These are phyloP conservation scores for Miscanthus lutarioriparius DNA, from an alignment of 176 grass and related monocot genomes.

Conservation along the genomic window DNA sequence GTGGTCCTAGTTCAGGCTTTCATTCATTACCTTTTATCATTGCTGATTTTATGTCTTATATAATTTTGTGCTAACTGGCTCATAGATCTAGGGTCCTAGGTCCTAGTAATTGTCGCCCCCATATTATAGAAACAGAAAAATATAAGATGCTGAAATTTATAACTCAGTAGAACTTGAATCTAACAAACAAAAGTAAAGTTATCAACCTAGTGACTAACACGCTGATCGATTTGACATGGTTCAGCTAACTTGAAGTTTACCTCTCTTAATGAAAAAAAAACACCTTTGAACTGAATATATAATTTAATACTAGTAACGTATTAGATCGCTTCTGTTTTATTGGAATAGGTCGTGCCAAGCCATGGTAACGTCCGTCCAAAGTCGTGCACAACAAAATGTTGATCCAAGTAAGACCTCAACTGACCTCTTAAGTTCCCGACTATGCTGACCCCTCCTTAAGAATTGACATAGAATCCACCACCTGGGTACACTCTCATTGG, in stretches of 20 bases:
- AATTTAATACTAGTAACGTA: slow-evolving; percentile 34
- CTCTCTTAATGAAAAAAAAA: slow-evolving; percentile 27
- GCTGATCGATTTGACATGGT: background rate
- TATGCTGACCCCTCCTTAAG: slow-evolving; percentile 13
- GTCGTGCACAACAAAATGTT: slow-evolving; percentile 30
- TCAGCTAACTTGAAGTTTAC: slow-evolving; percentile 15
- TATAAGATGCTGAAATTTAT: background rate
- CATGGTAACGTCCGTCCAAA: slow-evolving; percentile 42
- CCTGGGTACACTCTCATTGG: background rate
- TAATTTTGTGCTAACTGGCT: slow-evolving; percentile 29
- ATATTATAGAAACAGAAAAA: slow-evolving; percentile 23
- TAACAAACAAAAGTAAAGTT: background rate
- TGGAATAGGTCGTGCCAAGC: slow-evolving; percentile 39
- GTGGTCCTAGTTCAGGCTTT: slow-evolving; percentile 22
- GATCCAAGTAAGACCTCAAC: slow-evolving; percentile 34
- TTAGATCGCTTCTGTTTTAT: slow-evolving; percentile 43
- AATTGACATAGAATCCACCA: slow-evolving; percentile 26
- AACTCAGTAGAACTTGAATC: background rate
- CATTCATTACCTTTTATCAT: slow-evolving; percentile 11
- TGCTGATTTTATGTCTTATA: slow-evolving; percentile 27
- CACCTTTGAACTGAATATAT: slow-evolving; percentile 20
- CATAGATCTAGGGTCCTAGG: slow-evolving; percentile 17
- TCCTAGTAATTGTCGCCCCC: slow-evolving; percentile 3
- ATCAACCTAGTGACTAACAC: slow-evolving; percentile 1
- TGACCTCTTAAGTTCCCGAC: slow-evolving; percentile 15